Conservation (phyloP, 768 basidiomycete genomes). For the Rhodosporidiobolus odoratus region DNA sequence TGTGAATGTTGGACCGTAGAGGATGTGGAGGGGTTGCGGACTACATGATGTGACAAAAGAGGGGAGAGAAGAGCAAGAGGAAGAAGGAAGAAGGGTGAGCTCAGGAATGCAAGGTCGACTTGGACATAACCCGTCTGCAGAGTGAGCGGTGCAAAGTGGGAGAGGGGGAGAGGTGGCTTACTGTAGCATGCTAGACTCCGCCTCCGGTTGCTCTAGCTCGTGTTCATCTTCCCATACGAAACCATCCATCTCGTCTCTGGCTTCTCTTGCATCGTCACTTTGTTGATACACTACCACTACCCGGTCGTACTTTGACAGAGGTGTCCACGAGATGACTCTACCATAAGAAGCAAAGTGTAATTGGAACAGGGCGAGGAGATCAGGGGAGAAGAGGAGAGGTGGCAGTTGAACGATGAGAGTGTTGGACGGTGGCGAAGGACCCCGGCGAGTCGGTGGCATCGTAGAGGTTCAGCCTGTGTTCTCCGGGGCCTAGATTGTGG, state of each 20-base stretch:
- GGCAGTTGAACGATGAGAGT: conserved; percentile 80
- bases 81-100: conserved; percentile 23
- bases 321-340: conserved; percentile 70
- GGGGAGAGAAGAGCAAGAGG: conserved; percentile 6
- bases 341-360: conserved; percentile 73
- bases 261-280: conserved; percentile 62
- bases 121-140: too few species aligned
- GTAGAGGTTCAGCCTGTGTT: too few species aligned
- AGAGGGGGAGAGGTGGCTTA: too few species aligned
- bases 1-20: conserved; percentile 44
- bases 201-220: conserved; percentile 52
- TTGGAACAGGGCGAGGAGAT: conserved; percentile 45
- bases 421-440: conserved; percentile 56
- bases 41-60: conserved; percentile 48
- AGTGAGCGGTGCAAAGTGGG: too few species aligned
- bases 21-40: conserved; percentile 60
- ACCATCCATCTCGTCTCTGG: conserved; percentile 53
- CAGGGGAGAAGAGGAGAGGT: conserved; percentile 64
- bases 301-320: conserved; percentile 30
- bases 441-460: too few species aligned
- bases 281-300: conserved; percentile 39
- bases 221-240: conserved; percentile 44
- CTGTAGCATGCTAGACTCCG: too few species aligned
- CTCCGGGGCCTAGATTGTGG: too few species aligned
- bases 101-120: not conserved